Evolutionary conservation across 164 flowering plant species (phyloP), one percentile per base, ranked within the genome.

Genomic region (Umbellularia californica): DNA sequence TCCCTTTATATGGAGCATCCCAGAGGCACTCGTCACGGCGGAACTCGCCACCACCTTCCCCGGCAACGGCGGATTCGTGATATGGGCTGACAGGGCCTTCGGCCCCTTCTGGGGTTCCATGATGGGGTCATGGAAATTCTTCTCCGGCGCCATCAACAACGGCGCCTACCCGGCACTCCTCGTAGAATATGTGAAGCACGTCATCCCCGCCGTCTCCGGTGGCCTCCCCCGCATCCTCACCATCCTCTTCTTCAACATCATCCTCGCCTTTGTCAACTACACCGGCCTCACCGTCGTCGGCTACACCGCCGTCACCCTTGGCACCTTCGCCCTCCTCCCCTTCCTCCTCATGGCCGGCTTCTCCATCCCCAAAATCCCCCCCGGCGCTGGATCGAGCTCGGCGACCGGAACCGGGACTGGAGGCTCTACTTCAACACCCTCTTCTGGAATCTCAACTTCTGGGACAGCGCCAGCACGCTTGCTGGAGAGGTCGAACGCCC

Each of bases 371-470:
- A 81, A 85, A 72, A 84, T 94, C 41, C 72, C 0, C 92, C 93
- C 0, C 74, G 60, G 33, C 77, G 94, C 2, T 94, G 96, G 96
- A 15, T 82, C 24, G 82, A 80, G 75, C 62, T 82, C 47, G 93
- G 92, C 15, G 82, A 85, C 25, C 82, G 78, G 15, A 81, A 88
- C 22, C 87, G 76, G 67, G 94, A 94, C 63, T 94, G 98, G 98
- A 88, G 69, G 28, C 70, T 90, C 41, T 92, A 51, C 80, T 86
- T 90, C 79, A 94, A 92, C 70, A 92, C 97, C 12, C 87, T 92
- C 2, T 94, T 94, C 71, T 92, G 98, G 97, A 94, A 94, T 72
- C 77, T 92, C 77, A 94, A 94, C 74, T 94, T 89, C 67, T 94
- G 97, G 97, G 98, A 94, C 75, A 92, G 80, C 75, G 97, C 88